Base-by-base conservation (phyloP, 352 stramenopile genomes). In the Phytophthora sp. region DNA sequence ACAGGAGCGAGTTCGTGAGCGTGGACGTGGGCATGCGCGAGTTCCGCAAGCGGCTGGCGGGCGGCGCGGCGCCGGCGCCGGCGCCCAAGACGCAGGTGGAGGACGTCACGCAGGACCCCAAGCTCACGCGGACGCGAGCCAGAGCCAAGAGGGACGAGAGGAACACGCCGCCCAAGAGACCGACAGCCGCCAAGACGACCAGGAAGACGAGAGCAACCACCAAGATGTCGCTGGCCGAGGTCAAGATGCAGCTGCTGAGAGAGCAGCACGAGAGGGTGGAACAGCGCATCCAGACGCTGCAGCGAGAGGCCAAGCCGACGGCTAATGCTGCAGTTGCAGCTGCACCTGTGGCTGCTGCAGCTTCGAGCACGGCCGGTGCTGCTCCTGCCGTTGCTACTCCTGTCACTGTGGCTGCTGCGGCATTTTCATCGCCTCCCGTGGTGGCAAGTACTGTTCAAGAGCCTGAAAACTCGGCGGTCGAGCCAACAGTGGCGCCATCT, bases 1-100 rank as follows among this genome's bases (percentile, higher is more conserved):
- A 74, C 37, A 70, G 75, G 59, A 91, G 82, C 61, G 84, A 92
- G 73, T 92, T 92, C 53, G 75, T 92, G 34, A 87, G 76, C 58
- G 77, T 89, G 38, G 76, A 87, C 52, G 81, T 88, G 30, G 82
- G 84, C 15, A 85, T 92, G 75, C 81, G 84, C 42, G 84, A 86
- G 58, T 71, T 92, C 23, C 77, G 80, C 51, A 79, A 80, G 48
- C 84, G 84, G 9, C 66, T 91, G 52, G 76, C 61, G 21, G 28
- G 20, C 7, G 20, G 35, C 7, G 7, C 37, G 8, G 3, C 32
- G 15, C 41, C 31, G 7, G 3, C 17, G 0, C 37, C 37, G 17
- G 18, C 32, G n/a, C n/a, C n/a, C n/a, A n/a, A n/a, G n/a, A n/a
- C n/a, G 23, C 23, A 60, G 34, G 48, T 66, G 20, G 59, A 57